A percentile compares a stretch with the other conserved stretches of the same genome.
These are phyloP conservation scores for Fennellomyces sp. DNA, from an alignment of 371 early-diverging fungal genomes.

Conservation along the genomic window DNA sequence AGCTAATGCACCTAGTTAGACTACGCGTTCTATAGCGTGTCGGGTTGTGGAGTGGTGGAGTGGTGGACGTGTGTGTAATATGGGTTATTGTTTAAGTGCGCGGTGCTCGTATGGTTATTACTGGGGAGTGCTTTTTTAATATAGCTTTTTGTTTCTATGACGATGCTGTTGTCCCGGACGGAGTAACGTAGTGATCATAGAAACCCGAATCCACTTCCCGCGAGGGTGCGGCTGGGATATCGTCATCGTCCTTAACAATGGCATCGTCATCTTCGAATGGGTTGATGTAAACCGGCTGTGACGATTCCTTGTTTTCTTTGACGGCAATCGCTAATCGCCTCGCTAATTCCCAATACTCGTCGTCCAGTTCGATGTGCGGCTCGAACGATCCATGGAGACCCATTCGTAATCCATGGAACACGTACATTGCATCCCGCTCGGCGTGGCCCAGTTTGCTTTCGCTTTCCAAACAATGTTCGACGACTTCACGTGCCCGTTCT, in stretches of 20 bases:
- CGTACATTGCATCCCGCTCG: constrained; percentile 57
- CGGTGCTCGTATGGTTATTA: not conserved
- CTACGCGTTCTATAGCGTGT: too few species aligned
- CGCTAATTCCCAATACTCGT: constrained; percentile 31
- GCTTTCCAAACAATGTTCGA: constrained; percentile 51
- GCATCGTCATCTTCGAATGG: constrained; percentile 51
- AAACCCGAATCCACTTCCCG: constrained; percentile 29
- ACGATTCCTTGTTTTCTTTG: constrained; percentile 24
- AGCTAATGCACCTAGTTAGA: too few species aligned
- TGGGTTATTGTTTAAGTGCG: too few species aligned
- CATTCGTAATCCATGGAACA: constrained; percentile 49
- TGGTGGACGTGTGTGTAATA: too few species aligned
- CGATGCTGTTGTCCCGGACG: constrained; percentile 1
- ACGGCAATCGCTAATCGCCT: constrained; percentile 25
- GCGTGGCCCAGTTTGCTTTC: constrained; percentile 45
- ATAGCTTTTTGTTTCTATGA: not conserved
- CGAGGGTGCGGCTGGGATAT: constrained; percentile 7
- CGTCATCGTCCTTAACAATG: constrained; percentile 42
- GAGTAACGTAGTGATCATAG: constrained; percentile 15
- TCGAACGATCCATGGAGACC: constrained; percentile 37
- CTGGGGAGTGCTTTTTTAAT: not conserved
- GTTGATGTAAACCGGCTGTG: constrained; percentile 36
- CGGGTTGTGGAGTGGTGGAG: too few species aligned
- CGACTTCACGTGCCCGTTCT: constrained; percentile 36
- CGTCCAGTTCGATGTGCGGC: constrained; percentile 37